Base-by-base conservation (phyloP, 1,284 basidiomycete genomes). In the Heterobasidion irregulare region DNA sequence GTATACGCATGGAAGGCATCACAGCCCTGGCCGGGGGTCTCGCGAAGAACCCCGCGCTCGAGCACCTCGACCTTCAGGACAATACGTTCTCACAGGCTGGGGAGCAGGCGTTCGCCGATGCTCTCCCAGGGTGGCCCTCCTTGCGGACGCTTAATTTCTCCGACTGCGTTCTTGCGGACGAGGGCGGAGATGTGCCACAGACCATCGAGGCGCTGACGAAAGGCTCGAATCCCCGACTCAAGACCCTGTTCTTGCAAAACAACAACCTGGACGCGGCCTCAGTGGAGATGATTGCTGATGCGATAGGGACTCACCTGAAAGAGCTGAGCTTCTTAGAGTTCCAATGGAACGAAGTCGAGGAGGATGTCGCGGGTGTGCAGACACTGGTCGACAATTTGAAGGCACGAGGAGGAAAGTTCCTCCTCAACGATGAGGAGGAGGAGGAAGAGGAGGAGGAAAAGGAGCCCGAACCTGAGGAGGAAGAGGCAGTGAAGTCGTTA, bases 1-100 rank as follows among this genome's bases (percentile, higher is more conserved):
- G 95, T 2, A 98, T 99, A 64, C 80, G 95, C 61, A 94, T 93
- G 87, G 87, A 89, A 59, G 96, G 97, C 7, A 90, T 98, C 65
- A 80, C 80, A n/a, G 81, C 83, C 13, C 81, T 99, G 47, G 90
- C 89, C 19, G 67, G 73, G 35, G 96, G 94, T 2, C 72, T 99
- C 47, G 70, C 84, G 13, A 76, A 84, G 55, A 92, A 89, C 68
- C 72, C 76, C 1, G 72, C 76, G 50, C 75, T 99, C 56, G 78
- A 86, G 66, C 74, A 86, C 58, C 80, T 99, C 64, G 95, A 99
- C 75, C 72, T 99, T 53, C 94, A 98, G 71, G 96, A 99, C 72
- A 99, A 99, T 73, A 95, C 94, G 0, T 92, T 94, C 62, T 92
- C 90, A 26, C 79, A 78, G 26, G 80, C 83, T 48, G 94, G 87